A percentile compares a stretch with the other conserved stretches of the same genome.
These are phyloP conservation scores for Tribonema minus DNA, from an alignment of 108 stramenopile genomes.

Conservation along the genomic window DNA sequence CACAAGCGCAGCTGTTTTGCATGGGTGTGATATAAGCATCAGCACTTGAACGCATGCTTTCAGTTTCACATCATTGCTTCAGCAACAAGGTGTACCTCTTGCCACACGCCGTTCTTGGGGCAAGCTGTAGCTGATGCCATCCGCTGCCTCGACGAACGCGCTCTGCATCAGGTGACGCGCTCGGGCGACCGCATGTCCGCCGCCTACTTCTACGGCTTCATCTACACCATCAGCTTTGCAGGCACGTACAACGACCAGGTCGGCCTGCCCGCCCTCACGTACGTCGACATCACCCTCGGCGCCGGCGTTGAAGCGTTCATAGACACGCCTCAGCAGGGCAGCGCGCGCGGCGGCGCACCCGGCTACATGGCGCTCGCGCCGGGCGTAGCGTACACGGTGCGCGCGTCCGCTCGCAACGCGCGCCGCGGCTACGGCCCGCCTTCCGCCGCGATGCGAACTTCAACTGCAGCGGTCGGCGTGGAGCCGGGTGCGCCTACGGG, in stretches of 20 bases:
- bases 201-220: slow-evolving; percentile 47
- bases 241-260: not conserved
- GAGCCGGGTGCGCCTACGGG: slow-evolving; percentile 47
- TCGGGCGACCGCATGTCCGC: slow-evolving; percentile 33
- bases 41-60: no score
- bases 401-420: slow-evolving; percentile 22
- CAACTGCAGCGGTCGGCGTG: slow-evolving; percentile 27
- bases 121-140: not conserved
- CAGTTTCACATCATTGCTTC: no score
- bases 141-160: no score
- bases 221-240: slow-evolving; percentile 39
- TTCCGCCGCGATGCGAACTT: slow-evolving; percentile 2
- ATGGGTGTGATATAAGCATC: no score
- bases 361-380: slow-evolving; percentile 20
- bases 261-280: not conserved
- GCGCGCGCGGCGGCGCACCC: not conserved
- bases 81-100: no score
- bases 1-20: no score
- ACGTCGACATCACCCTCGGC: not conserved
- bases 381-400: slow-evolving; percentile 4
- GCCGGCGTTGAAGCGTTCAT: not conserved
- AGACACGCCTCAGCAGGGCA: not conserved
- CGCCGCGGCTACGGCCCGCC: slow-evolving; percentile 20
- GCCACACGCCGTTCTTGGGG: no score
- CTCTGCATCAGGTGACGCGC: slow-evolving; percentile 7